These are phyloP conservation scores for Rhizopus delemar DNA, from an alignment of 371 early-diverging fungal species.

Conservation along the genomic window DNA sequence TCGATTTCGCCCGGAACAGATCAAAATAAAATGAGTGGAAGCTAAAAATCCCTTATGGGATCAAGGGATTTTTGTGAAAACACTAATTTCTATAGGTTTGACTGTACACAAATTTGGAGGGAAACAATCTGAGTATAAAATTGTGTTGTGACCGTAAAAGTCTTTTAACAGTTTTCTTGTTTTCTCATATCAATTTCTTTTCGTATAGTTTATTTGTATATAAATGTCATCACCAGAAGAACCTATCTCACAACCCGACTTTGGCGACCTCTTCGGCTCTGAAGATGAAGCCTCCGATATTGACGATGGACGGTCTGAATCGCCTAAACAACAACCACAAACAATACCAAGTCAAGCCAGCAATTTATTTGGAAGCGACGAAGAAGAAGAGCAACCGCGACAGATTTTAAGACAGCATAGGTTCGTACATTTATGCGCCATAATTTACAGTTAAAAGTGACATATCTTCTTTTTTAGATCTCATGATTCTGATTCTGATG, in stretches of 20 bases:
- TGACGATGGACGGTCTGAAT: slow-evolving; percentile 36
- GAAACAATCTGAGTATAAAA: no score
- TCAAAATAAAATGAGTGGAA: no score
- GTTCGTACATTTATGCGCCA: background rate
- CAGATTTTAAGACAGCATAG: slow-evolving; percentile 29
- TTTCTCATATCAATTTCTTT: background rate
- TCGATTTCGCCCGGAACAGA: no score
- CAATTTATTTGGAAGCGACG: slow-evolving; percentile 42
- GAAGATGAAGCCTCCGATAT: slow-evolving; percentile 53
- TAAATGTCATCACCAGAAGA: slow-evolving; percentile 3
- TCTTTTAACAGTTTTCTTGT: background rate
- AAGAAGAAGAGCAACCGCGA: slow-evolving; percentile 23
- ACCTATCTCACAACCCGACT: slow-evolving; percentile 29
- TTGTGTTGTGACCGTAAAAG: background rate
- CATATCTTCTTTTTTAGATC: background rate
- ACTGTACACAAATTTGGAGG: no score
- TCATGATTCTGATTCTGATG: background rate
- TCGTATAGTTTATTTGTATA: background rate
- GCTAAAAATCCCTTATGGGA: no score
- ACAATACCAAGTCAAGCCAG: slow-evolving; percentile 9
- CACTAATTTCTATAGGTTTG: no score
- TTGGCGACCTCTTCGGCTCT: slow-evolving; percentile 52
- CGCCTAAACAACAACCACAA: slow-evolving; percentile 19
- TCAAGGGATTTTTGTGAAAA: no score
- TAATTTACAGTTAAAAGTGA: background rate